A percentile compares a stretch with the other conserved stretches of the same genome.
phyloP scores from a whole-genome alignment of 2,329 filamentous ascomycete genomes.

The Juglanconis sp. region DNA sequence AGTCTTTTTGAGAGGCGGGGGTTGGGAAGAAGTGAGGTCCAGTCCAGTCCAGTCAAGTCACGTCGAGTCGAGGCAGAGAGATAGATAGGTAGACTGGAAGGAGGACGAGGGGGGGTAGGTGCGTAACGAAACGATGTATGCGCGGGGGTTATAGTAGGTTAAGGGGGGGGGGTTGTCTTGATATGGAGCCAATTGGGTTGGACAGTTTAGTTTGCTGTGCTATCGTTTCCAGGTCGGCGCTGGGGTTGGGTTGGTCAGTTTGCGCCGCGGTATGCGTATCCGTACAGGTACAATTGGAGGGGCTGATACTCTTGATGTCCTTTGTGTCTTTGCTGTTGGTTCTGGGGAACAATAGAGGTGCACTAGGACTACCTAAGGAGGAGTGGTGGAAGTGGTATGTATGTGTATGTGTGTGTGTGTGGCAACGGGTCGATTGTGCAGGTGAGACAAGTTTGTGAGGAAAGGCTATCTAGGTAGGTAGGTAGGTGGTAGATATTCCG shows the following conservation, averaged over 20 bases:
- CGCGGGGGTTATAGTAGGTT: background rate
- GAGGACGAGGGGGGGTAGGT: background rate
- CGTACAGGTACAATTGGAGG: background rate
- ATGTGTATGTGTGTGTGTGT: background rate
- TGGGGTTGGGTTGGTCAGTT: background rate
- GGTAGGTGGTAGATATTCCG: slow-evolving; percentile 8
- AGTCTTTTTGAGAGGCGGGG: slow-evolving; percentile 20
- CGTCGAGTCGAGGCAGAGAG: too few species aligned
- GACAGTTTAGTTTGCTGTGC: background rate
- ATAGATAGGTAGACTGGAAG: background rate
- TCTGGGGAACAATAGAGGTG: background rate
- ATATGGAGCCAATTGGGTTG: background rate
- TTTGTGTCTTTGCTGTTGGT: background rate
- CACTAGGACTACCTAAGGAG: background rate
- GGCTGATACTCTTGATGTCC: too few species aligned
- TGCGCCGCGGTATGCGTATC: background rate
- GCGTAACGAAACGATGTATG: background rate
- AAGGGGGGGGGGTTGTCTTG: background rate
- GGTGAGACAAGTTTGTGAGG: background rate
- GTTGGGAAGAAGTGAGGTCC: background rate
- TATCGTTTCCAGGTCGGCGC: background rate
- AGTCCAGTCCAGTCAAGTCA: background rate
- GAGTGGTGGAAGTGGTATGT: background rate
- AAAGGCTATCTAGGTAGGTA: background rate
- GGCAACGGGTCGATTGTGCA: background rate